Evolutionary conservation across 1,284 basidiomycete species (phyloP), one percentile per base, ranked within the genome.

Genomic region (Ceratobasidium sp.): DNA sequence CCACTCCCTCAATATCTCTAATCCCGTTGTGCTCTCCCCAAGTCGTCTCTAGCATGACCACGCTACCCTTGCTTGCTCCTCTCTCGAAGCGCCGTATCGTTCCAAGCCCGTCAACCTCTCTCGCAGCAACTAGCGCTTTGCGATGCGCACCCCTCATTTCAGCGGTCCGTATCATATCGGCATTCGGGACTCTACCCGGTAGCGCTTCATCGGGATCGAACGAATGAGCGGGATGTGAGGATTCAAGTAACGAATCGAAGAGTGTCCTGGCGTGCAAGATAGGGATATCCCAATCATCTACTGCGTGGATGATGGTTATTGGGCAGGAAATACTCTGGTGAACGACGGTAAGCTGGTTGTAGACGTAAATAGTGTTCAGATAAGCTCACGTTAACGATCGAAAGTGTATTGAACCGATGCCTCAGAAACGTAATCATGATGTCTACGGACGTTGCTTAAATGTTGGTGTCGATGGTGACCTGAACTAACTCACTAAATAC

Each of bases 271-370:
- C 94, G 83, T 98, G 96, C 0, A 88, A 86, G 81, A 89, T 85
- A 0, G 94, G 94, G 73, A 98, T 96, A 54, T 95, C 92, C 82
- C 87, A 88, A 85, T 98, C 96, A 82, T 95, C 88, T 80, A 90
- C 88, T 1, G 96, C 91, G 83, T 98, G 96, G 0, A 90, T 90
- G 79, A 98, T 88, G 15, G 97, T 85, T 6, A 96, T 89, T 4
- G 93, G 89, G 0, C 89, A 89, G 46, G 90, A 88, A 73, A 92
- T 89, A 80, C 87, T 86, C 90, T 92, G 81, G 40, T 61, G 28
- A 69, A 23, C n/a, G 15, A 56, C 0, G 40, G 79, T 56, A 28
- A 13, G 61, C 81, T 20, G 17, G 38, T 15, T 23, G 65, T 40
- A 40, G n/a, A 54, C 23, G 46, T 42, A 26, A 33, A 65, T n/a